Evolutionary conservation across 768 basidiomycete species (phyloP).

Genomic region (Mycena alexandri): DNA sequence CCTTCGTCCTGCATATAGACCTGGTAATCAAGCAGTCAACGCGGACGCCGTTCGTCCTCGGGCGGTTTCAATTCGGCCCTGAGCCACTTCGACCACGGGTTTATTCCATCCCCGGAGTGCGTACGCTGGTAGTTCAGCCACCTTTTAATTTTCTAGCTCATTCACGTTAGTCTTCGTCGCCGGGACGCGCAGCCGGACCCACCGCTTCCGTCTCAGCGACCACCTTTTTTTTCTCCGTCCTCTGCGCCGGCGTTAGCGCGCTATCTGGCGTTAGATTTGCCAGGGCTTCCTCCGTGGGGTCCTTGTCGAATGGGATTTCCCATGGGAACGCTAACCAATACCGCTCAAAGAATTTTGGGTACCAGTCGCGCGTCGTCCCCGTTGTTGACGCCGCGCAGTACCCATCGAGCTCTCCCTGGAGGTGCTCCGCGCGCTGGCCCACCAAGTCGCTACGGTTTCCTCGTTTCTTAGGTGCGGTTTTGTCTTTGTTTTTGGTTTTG

Average conservation of each 20-base stretch:
- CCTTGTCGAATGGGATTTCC: background rate
- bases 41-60: too few species aligned
- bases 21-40: too few species aligned
- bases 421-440: too few species aligned
- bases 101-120: background rate
- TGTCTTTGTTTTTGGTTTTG: too few species aligned
- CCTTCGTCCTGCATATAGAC: too few species aligned
- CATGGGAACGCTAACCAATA: background rate
- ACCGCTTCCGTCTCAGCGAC: background rate
- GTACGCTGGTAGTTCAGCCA: background rate
- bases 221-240: background rate
- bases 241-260: background rate
- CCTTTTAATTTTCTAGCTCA: background rate
- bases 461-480: too few species aligned
- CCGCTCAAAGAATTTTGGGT: background rate
- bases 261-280: too few species aligned
- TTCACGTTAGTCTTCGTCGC: background rate
- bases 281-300: background rate
- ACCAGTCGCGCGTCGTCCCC: background rate
- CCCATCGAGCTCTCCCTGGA: too few species aligned
- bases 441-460: too few species aligned
- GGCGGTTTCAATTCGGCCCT: too few species aligned
- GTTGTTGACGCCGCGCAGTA: too few species aligned
- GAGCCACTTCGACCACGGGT: background rate
- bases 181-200: too few species aligned